A percentile compares a stretch with the other conserved stretches of the same genome.
These are phyloP conservation scores for Stemphylium lycopersici DNA, from an alignment of 2,329 filamentous ascomycete species.

Conservation along the genomic window DNA sequence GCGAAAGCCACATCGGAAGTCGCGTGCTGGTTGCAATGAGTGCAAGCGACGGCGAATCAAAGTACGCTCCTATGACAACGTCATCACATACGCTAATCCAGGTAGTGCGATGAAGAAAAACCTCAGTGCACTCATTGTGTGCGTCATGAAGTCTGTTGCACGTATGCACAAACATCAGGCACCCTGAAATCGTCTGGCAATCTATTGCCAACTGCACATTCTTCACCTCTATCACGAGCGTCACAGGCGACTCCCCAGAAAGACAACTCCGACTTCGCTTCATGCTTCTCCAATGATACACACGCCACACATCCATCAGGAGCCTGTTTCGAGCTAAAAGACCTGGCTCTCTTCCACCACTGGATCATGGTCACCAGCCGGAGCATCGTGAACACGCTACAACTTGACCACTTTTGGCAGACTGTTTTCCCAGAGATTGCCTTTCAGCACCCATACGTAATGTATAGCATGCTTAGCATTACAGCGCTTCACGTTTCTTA, in stretches of 20 bases:
- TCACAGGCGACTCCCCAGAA: too few relatives aligned
- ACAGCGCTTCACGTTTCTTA: slow-evolving; percentile 25
- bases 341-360: slow-evolving; percentile 27
- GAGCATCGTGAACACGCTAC: slow-evolving; percentile 12
- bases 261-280: too few relatives aligned
- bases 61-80: too few relatives aligned
- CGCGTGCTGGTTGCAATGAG: neutral
- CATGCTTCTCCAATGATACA: too few relatives aligned
- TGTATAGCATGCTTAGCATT: slow-evolving; percentile 25
- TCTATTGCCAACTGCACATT: too few relatives aligned
- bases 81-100: neutral
- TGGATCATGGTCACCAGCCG: slow-evolving; percentile 23
- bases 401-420: slow-evolving; percentile 19
- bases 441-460: slow-evolving; percentile 20
- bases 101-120: slow-evolving; percentile 26
- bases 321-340: too few relatives aligned
- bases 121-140: slow-evolving; percentile 20
- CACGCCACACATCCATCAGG: too few relatives aligned
- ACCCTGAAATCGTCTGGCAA: too few relatives aligned
- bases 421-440: slow-evolving; percentile 18
- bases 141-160: slow-evolving; percentile 13
- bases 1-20: neutral
- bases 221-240: too few relatives aligned
- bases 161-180: slow-evolving; percentile 11
- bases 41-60: slow-evolving; percentile 32